Evolutionary conservation across 2,329 filamentous ascomycete genomes (phyloP).

Genomic region (Fusarium xylarioides): DNA sequence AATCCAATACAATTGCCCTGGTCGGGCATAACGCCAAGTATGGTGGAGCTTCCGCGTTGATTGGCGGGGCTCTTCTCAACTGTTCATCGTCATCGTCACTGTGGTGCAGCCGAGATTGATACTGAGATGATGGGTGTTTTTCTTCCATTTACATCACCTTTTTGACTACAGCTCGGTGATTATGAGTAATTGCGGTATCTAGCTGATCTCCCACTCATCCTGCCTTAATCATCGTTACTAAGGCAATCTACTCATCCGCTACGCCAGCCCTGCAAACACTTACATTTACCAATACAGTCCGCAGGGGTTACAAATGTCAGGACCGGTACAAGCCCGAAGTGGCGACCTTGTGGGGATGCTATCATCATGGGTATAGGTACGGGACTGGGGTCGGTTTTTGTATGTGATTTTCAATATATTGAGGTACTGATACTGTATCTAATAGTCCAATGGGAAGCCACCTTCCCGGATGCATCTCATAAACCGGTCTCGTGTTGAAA

Average conservation of each 20-base stretch:
- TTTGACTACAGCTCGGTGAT: neutral
- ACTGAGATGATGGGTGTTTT: constrained; percentile 12
- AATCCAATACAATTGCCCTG: constrained; percentile 33
- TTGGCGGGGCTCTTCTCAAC: constrained; percentile 38
- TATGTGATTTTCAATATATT: no score
- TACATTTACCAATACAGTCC: neutral
- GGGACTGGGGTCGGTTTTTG: no score
- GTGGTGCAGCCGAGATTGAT: constrained; percentile 28
- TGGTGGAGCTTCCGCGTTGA: constrained; percentile 39
- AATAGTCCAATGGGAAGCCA: no score
- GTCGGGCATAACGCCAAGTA: constrained; percentile 38
- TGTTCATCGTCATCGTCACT: constrained; percentile 44
- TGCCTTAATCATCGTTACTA: neutral
- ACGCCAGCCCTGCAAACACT: neutral
- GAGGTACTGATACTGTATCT: no score
- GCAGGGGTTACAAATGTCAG: no score
- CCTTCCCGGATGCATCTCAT: no score
- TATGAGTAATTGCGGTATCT: constrained; percentile 9
- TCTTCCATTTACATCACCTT: constrained; percentile 7
- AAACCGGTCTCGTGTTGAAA: no score
- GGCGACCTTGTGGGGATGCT: no score
- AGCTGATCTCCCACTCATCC: neutral
- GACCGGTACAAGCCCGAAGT: no score
- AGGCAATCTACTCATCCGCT: neutral
- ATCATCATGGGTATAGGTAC: no score